Evolutionary conservation across 225 moss, liverwort and hornwort species (phyloP).

Genomic region (Lunularia cruciata): DNA sequence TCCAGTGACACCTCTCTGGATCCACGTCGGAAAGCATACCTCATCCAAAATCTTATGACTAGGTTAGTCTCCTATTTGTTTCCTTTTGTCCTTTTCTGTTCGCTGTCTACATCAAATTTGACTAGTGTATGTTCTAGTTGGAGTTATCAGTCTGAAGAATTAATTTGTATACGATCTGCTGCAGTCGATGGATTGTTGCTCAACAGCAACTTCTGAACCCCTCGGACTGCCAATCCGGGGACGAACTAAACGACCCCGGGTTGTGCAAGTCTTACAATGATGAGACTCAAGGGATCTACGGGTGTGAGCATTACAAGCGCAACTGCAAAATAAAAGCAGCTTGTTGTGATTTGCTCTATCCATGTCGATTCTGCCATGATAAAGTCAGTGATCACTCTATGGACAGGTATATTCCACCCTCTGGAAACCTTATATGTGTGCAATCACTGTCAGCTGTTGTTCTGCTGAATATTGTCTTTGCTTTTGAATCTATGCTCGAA

Average conservation of each 20-base stretch:
- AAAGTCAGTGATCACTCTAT: constrained; percentile 97
- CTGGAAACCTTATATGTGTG: neutral
- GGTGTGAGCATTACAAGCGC: constrained; percentile 92
- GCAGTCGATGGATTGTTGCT: constrained; percentile 97
- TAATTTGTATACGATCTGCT: neutral
- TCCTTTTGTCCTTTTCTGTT: neutral
- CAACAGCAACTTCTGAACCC: constrained; percentile 61
- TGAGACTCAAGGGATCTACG: constrained; percentile 62
- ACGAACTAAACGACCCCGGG: constrained; percentile 50
- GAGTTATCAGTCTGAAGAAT: too few species aligned
- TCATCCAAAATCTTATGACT: constrained; percentile 99
- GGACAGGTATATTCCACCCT: constrained; percentile 59
- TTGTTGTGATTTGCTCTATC: constrained; percentile 80
- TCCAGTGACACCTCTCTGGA: constrained; percentile 92
- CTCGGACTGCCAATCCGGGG: constrained; percentile 33
- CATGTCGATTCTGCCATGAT: constrained; percentile 97
- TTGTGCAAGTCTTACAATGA: constrained; percentile 55
- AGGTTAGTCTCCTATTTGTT: constrained; percentile 43
- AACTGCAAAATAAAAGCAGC: constrained; percentile 95
- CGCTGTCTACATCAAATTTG: too few species aligned
- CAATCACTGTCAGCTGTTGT: neutral
- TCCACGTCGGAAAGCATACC: constrained; percentile 91
- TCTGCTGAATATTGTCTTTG: neutral
- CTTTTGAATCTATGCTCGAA: too few species aligned
- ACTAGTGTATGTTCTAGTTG: too few species aligned